Conservation (phyloP, 768 basidiomycete species). For the Termitomyces sp. region DNA sequence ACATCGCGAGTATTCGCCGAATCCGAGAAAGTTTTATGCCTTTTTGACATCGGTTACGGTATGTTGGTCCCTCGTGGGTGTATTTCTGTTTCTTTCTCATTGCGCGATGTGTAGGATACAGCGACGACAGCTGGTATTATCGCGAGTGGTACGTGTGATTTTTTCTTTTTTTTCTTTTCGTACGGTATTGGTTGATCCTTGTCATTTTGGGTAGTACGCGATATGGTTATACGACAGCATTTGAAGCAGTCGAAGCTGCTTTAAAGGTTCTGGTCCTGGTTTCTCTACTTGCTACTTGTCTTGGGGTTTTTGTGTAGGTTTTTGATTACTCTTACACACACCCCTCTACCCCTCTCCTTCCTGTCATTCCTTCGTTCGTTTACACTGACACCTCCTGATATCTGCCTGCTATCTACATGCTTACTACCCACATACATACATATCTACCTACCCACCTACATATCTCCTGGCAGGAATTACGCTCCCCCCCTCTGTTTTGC, state of each 20-base stretch:
- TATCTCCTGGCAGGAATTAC: too few relatives aligned
- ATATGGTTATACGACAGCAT: conserved; percentile 81
- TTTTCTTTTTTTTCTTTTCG: background rate
- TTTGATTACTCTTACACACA: too few relatives aligned
- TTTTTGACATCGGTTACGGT: conserved; percentile 65
- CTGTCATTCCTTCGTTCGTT: too few relatives aligned
- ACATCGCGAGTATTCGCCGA: conserved; percentile 51
- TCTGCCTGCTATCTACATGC: too few relatives aligned
- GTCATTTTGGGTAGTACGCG: conserved; percentile 42
- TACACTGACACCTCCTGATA: too few relatives aligned
- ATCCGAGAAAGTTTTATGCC: conserved; percentile 52
- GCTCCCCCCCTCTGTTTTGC: too few relatives aligned
- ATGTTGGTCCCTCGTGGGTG: background rate
- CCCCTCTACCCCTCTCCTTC: too few relatives aligned
- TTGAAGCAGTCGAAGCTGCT: conserved; percentile 70
- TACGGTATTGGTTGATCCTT: background rate
- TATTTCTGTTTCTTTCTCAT: background rate
- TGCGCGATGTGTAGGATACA: conserved; percentile 41
- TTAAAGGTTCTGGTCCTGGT: conserved; percentile 26
- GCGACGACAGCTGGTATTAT: conserved; percentile 53
- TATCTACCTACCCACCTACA: too few relatives aligned
- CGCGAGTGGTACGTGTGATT: conserved; percentile 22
- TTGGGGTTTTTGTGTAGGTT: too few relatives aligned
- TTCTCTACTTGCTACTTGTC: too few relatives aligned
- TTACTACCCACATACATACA: too few relatives aligned